Base-by-base conservation (phyloP, 202 grass and related monocot genomes). In the Schoenoplectus triqueter region DNA sequence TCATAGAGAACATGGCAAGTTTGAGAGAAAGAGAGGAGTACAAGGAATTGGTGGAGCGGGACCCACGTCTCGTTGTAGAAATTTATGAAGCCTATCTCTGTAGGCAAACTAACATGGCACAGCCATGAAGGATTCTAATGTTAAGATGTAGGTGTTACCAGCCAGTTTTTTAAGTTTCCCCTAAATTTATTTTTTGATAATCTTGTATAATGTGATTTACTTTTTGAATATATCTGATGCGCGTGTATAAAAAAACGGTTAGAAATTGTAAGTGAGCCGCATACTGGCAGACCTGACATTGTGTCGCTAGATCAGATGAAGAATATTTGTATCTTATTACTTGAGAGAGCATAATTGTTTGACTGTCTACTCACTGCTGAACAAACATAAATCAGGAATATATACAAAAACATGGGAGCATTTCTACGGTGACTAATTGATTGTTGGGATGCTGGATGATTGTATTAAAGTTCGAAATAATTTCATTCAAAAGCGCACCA, bases 71-170 rank as follows among this genome's bases (percentile, higher is more conserved):
- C 4, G 88, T 95, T 3, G 95, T 98, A 48, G 95, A 95, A 86
- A 95, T 98, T 55, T 98, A 95, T 66, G 95, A 98, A 86, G 88
- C 92, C 48, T 93, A 98, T 88, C 86, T 98, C 47, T 93, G 70
- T 84, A 73, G 89, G 62, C 95, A 98, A 80, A 91, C 91, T 45
- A 98, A 98, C 11, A 89, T 90, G 61, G 92, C 92, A 31, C 31
- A 0, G 86, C 62, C 45, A 85, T 57, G 0, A 95, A 92, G 64
- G 90, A 94, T 65, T 80, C 79, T 39, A 72, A 8, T 59, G 61
- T 14, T 66, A 82, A 64, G 15, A 50, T 82, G 19, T 82, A 78
- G 74, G 3, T 15, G 56, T 5, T 15, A 11, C 42, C 22, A 41
- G 10, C 57, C 11, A 7, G 69, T 2, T 17, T 46, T 69, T 19